These are phyloP conservation scores for Lentinus tigrinus DNA, from an alignment of 768 basidiomycete genomes.

Conservation along the genomic window DNA sequence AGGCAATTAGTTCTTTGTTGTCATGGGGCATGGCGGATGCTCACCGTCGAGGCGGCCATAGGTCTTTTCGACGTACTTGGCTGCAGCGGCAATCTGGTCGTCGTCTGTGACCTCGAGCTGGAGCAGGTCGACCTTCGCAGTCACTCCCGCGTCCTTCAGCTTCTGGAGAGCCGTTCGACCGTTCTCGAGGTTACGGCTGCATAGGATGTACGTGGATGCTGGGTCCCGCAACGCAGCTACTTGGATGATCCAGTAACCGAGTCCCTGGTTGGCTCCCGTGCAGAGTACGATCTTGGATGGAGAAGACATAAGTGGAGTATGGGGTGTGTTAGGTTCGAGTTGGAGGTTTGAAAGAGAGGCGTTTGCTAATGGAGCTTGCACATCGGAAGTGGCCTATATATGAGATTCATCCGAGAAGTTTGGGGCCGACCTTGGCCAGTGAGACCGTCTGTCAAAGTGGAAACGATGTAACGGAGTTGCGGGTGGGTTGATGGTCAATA, in stretches of 20 bases:
- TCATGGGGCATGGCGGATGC: neutral
- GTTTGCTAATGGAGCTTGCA: neutral
- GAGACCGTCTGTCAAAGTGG: too few relatives aligned
- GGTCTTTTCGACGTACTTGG: neutral
- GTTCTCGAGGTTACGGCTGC: neutral
- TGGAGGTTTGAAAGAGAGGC: neutral
- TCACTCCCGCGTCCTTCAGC: neutral
- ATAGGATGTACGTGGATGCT: neutral
- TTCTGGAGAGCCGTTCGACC: neutral
- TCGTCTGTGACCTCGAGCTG: neutral
- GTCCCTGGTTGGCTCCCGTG: neutral
- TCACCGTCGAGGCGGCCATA: neutral
- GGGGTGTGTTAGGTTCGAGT: neutral
- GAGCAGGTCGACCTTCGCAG: neutral
- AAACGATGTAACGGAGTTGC: too few relatives aligned
- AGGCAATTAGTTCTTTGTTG: neutral
- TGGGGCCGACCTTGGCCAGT: too few relatives aligned
- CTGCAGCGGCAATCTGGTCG: neutral
- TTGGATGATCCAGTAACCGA: neutral
- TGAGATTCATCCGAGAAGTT: too few relatives aligned
- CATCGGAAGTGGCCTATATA: too few relatives aligned
- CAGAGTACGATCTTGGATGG: neutral
- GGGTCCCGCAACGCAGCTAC: neutral
- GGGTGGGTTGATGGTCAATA: too few relatives aligned
- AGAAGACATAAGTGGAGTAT: neutral